These are phyloP conservation scores for Senecio squalidus DNA, from an alignment of 140 eudicot genomes.

Conservation along the genomic window DNA sequence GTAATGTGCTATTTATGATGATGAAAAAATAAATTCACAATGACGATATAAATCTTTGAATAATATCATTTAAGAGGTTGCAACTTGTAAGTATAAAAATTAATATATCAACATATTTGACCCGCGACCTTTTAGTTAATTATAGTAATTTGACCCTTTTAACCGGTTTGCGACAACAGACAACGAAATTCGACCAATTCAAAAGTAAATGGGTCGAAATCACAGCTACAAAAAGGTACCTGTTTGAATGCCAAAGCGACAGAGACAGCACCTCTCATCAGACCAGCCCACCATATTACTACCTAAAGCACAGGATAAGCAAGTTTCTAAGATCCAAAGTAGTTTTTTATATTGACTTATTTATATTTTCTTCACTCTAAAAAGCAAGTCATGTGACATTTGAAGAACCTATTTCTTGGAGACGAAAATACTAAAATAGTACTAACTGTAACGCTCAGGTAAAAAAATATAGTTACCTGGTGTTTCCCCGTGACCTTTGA, in stretches of 20 bases:
- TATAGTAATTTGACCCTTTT: too few relatives aligned
- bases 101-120: too few relatives aligned
- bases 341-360: neutral
- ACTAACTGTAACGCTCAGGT: too few relatives aligned
- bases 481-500: conserved; percentile 52
- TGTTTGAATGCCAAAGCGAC: conserved; percentile 95
- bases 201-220: neutral
- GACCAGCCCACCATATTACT: conserved; percentile 98
- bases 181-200: too few relatives aligned
- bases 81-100: too few relatives aligned
- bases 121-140: too few relatives aligned
- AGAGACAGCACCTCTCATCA: conserved; percentile 98
- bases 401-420: neutral
- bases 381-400: neutral
- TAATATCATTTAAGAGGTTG: too few relatives aligned
- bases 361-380: neutral
- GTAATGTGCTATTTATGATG: too few relatives aligned
- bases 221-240: conserved; percentile 27
- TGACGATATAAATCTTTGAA: too few relatives aligned
- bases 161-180: too few relatives aligned
- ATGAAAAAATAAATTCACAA: too few relatives aligned
- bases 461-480: conserved; percentile 43
- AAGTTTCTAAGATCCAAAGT: neutral
- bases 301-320: conserved; percentile 34
- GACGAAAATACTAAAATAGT: neutral